These are phyloP conservation scores for Trametopsis cervina DNA, from an alignment of 768 basidiomycete genomes.

Conservation along the genomic window DNA sequence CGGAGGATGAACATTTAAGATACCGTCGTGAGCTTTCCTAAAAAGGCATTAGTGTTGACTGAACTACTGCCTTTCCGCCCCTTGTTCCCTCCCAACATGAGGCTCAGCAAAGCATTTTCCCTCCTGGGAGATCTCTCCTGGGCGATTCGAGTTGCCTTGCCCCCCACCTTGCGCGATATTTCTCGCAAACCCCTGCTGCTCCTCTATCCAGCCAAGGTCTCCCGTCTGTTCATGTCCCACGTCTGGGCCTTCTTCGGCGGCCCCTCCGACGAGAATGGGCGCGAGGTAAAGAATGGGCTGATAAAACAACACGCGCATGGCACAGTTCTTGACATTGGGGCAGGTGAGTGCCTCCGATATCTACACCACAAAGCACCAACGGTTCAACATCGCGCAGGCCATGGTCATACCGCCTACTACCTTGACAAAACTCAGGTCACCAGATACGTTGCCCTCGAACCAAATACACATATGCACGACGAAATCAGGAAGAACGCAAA, in stretches of 20 bases:
- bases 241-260: slow-evolving; percentile 49
- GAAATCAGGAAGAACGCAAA: slow-evolving; percentile 43
- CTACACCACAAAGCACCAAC: no score
- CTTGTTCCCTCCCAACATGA: slow-evolving; percentile 41
- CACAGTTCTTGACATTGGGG: slow-evolving; percentile 60
- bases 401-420: slow-evolving; percentile 58
- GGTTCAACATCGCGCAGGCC: no score
- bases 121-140: slow-evolving; percentile 36
- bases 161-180: slow-evolving; percentile 40
- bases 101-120: slow-evolving; percentile 35
- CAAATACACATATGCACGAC: slow-evolving; percentile 58
- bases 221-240: slow-evolving; percentile 49
- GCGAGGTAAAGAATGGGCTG: slow-evolving; percentile 36
- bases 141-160: slow-evolving; percentile 31
- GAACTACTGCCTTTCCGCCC: no score
- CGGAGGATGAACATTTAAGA: no score
- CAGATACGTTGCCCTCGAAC: slow-evolving; percentile 68
- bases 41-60: no score
- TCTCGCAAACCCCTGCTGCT: slow-evolving; percentile 36
- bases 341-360: slow-evolving; percentile 43
- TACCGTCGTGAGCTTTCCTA: no score
- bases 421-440: slow-evolving; percentile 48
- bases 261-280: slow-evolving; percentile 36
- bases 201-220: slow-evolving; percentile 37
- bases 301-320: slow-evolving; percentile 51